Conservation (phyloP, 495 filamentous ascomycete species). For the Sordaria brevicollis region DNA sequence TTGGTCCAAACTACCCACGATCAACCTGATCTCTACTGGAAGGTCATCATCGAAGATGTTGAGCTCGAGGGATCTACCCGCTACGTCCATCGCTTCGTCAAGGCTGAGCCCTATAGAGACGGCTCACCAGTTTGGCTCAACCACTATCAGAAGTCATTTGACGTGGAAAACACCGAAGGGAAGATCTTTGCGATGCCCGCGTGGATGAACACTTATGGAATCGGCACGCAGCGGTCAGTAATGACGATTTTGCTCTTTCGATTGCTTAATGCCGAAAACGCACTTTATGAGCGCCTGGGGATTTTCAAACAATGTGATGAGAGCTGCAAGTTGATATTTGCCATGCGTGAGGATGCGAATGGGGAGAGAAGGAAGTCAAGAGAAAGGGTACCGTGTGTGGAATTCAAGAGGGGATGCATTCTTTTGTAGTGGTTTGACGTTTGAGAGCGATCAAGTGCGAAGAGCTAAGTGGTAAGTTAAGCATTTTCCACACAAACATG, state of each 20-base stretch:
- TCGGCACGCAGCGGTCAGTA: not conserved
- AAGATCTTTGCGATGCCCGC: not conserved
- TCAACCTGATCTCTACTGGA: not conserved
- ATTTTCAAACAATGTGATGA: not conserved
- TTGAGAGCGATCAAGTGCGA: not conserved
- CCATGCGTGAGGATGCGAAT: not conserved
- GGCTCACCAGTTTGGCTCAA: not conserved
- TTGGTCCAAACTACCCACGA: not conserved
- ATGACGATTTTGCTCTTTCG: not conserved
- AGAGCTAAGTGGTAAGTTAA: not conserved
- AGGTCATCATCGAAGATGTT: not conserved
- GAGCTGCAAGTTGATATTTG: not conserved
- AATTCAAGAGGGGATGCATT: not conserved
- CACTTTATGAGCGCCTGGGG: not conserved
- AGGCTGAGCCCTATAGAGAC: not conserved
- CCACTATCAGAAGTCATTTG: not conserved
- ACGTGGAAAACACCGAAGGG: not conserved
- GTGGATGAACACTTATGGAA: not conserved
- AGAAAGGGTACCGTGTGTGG: not conserved
- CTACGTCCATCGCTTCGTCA: not conserved
- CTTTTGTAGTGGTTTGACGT: not conserved
- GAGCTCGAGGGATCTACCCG: not conserved
- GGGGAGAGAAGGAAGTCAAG: not conserved
- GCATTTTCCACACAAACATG: not conserved
- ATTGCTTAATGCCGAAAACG: not conserved